Evolutionary conservation across 306 rosid genomes (phyloP), one percentile per base, ranked within the genome.

Genomic region (Lathyrus sativus): DNA sequence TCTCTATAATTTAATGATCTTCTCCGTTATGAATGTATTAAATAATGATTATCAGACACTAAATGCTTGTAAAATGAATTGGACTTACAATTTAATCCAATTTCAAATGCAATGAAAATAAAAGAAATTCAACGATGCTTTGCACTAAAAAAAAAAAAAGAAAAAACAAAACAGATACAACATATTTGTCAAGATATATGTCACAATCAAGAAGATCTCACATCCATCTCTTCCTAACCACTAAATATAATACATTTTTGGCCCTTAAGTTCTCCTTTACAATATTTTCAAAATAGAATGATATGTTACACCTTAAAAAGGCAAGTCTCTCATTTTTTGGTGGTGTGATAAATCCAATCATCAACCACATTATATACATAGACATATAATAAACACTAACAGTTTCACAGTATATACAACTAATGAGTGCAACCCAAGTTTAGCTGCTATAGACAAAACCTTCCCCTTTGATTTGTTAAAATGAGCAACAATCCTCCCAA

Each of bases 231-330:
- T 71, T 75, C 84, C 65, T 65, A 31, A 26, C 65, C 41, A 10
- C 55, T 41, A 24, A 18, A 33, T 41, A 62, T 68, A 73, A 73
- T 73, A 68, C 63, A 73, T 70, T 43, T 76, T 64, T 79, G 50
- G 54, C 53, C 38, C 59, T 49, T 8, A 57, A 64, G 76, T 41
- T 65, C 63, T 57, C 65, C 4, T 42, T 63, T 29, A 49, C 19
- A 76, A 56, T 50, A 49, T 51, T 55, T 73, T 39, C 76, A 56
- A 39, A 33, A 49, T 71, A 55, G 77, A 76, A 75, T 73, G 78
- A 65, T 65, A 82, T 24, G 62, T 74, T 35, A 18, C 83, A 84
- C 84, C 85, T 79, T 70, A 35, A 62, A 35, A 62, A 72, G 56
- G 70, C 62, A 57, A 43, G 14, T 14, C 65, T 60, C 28, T 15